Conservation (phyloP, 805 yeast species). For the Candida railenensis region DNA sequence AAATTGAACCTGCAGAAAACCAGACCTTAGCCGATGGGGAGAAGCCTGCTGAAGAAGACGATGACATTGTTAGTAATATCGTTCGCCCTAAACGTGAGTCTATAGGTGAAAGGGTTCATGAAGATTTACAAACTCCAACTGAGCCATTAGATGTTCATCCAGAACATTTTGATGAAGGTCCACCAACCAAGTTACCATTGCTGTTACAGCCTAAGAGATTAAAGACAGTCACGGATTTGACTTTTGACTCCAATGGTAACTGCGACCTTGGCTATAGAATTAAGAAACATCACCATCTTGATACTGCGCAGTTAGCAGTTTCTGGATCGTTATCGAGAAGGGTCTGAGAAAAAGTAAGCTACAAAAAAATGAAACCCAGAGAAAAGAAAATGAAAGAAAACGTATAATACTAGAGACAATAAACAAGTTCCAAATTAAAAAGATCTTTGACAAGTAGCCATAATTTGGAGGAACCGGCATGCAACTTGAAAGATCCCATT, state of each 20-base stretch:
- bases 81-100: not conserved
- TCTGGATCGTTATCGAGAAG: constrained; percentile 25
- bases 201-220: constrained; percentile 3
- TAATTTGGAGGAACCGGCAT: too few relatives aligned
- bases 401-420: too few relatives aligned
- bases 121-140: not conserved
- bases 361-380: not conserved
- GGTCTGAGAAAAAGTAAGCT: constrained; percentile 1
- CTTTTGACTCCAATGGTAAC: constrained; percentile 25
- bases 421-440: too few relatives aligned
- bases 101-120: not conserved
- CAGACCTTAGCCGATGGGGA: not conserved
- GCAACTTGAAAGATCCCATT: too few relatives aligned
- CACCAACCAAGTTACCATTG: constrained; percentile 2
- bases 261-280: constrained; percentile 44
- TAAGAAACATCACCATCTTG: constrained; percentile 42
- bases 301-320: constrained; percentile 31
- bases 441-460: too few relatives aligned
- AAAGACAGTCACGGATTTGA: constrained; percentile 13
- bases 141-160: not conserved
- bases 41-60: not conserved
- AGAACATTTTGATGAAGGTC: not conserved
- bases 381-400: not conserved
- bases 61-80: not conserved
- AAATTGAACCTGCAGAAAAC: not conserved